phyloP scores from a whole-genome alignment of 2,329 filamentous ascomycete genomes.

The Penicillium sp. region DNA sequence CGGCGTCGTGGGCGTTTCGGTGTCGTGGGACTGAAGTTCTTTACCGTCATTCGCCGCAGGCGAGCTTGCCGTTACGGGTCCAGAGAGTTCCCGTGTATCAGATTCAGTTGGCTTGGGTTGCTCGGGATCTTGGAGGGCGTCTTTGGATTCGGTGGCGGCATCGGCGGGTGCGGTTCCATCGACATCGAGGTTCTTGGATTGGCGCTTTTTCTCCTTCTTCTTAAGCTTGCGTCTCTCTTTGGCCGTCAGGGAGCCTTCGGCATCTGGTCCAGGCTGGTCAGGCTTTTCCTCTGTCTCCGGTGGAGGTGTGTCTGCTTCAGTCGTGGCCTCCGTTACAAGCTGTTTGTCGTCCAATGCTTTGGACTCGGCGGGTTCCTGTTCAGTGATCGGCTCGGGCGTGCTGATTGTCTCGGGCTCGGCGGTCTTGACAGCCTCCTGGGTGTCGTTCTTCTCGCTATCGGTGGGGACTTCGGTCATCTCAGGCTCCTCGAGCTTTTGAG shows the following conservation, averaged over 20 bases:
- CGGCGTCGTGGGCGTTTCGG: constrained; percentile 36
- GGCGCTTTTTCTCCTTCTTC: constrained; percentile 48
- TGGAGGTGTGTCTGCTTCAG: constrained; percentile 4
- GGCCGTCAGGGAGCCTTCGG: constrained; percentile 27
- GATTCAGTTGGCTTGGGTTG: not conserved
- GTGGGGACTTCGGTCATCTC: constrained; percentile 17
- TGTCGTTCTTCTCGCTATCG: constrained; percentile 8
- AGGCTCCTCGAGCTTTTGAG: not conserved
- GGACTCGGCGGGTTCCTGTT: constrained; percentile 20
- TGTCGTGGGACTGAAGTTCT: constrained; percentile 48
- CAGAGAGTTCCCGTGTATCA: constrained; percentile 20
- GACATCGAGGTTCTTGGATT: constrained; percentile 32
- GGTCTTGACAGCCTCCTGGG: constrained; percentile 6
- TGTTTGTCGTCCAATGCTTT: constrained; percentile 9
- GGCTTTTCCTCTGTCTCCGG: constrained; percentile 3
- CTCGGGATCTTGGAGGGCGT: too few relatives aligned
- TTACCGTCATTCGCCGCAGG: constrained; percentile 48
- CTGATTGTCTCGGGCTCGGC: constrained; percentile 17
- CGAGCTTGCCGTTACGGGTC: constrained; percentile 30
- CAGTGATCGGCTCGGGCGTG: not conserved
- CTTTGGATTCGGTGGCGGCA: not conserved
- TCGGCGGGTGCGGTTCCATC: constrained; percentile 10
- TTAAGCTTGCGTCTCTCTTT: constrained; percentile 51
- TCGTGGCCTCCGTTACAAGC: not conserved
- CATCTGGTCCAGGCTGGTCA: constrained; percentile 16